phyloP scores from a whole-genome alignment of 768 basidiomycete genomes.

The Gloeopeniophorella convolvens region DNA sequence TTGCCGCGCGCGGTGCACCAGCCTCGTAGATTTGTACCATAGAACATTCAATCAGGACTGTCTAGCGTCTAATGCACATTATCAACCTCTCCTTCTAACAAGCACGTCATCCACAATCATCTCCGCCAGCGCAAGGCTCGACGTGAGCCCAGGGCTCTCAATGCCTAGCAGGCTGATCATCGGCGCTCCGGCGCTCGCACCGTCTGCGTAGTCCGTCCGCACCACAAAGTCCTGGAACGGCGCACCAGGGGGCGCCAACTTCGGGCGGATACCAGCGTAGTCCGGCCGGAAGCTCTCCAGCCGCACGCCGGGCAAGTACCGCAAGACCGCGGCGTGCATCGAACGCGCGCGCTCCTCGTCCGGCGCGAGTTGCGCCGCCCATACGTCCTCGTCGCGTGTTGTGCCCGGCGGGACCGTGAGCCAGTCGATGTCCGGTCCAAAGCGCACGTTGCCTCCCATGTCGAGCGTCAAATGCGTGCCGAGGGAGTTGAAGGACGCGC shows the following conservation, averaged over 20 bases:
- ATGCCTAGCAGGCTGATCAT: slow-evolving; percentile 88
- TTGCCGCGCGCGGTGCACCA: slow-evolving; percentile 39
- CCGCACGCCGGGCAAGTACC: slow-evolving; percentile 62
- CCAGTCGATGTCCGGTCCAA: slow-evolving; percentile 94
- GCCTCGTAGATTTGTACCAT: slow-evolving; percentile 15
- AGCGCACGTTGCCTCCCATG: slow-evolving; percentile 75
- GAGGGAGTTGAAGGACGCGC: slow-evolving; percentile 61
- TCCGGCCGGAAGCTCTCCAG: slow-evolving; percentile 65
- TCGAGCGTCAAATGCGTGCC: slow-evolving; percentile 92
- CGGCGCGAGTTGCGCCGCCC: slow-evolving; percentile 60
- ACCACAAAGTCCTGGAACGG: slow-evolving; percentile 85
- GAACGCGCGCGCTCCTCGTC: slow-evolving; percentile 51
- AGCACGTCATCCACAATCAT: slow-evolving; percentile 62
- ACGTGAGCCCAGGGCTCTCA: slow-evolving; percentile 89
- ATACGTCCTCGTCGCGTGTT: slow-evolving; percentile 62
- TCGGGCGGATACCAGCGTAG: slow-evolving; percentile 83
- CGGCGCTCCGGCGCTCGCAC: slow-evolving; percentile 27
- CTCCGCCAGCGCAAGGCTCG: slow-evolving; percentile 82
- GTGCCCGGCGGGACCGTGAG: slow-evolving; percentile 44
- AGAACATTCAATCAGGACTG: background rate
- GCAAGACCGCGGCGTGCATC: slow-evolving; percentile 67
- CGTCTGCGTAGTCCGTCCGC: slow-evolving; percentile 47
- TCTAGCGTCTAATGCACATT: slow-evolving; percentile 5
- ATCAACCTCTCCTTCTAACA: slow-evolving; percentile 12
- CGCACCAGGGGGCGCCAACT: slow-evolving; percentile 64